A percentile compares a stretch with the other conserved stretches of the same genome.
These are phyloP conservation scores for Houttuynia cordata DNA, from an alignment of 164 flowering plant species.

Conservation along the genomic window DNA sequence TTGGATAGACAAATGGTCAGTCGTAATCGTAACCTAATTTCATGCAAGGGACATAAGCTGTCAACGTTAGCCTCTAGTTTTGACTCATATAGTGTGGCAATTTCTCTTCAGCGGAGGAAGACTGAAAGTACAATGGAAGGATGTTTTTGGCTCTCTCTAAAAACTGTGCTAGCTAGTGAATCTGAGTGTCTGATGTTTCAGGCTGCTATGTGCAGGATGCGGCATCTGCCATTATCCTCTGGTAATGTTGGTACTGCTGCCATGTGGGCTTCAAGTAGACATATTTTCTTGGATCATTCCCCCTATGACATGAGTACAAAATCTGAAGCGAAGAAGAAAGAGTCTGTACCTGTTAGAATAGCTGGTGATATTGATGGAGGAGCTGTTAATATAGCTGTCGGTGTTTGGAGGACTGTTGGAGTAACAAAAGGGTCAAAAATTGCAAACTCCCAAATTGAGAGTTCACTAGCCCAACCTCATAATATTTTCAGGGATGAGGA, in stretches of 20 bases:
- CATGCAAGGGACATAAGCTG: conserved; percentile 28
- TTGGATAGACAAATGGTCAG: conserved; percentile 13
- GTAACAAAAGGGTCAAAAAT: conserved; percentile 59
- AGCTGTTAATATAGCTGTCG: conserved; percentile 60
- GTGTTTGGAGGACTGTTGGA: conserved; percentile 97
- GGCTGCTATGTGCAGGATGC: conserved; percentile 77
- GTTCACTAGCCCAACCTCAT: conserved; percentile 32
- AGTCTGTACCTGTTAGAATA: conserved; percentile 64
- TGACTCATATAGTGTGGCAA: conserved; percentile 27
- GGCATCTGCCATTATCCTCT: conserved; percentile 53
- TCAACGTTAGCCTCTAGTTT: conserved; percentile 34
- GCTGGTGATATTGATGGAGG: conserved; percentile 78
- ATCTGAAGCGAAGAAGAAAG: conserved; percentile 65
- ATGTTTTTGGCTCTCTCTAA: conserved; percentile 27
- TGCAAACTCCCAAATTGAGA: conserved; percentile 43
- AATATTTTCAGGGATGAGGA: conserved; percentile 57
- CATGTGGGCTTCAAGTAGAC: conserved; percentile 24
- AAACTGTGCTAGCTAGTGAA: conserved; percentile 70
- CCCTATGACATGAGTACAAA: conserved; percentile 42
- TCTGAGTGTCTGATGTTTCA: conserved; percentile 74
- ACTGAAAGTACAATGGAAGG: conserved; percentile 28
- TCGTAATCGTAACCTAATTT: conserved; percentile 16
- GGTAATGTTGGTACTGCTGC: conserved; percentile 22
- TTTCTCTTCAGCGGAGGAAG: conserved; percentile 28
- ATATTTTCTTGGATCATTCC: conserved; percentile 29